A percentile compares a stretch with the other conserved stretches of the same genome.
phyloP scores from a whole-genome alignment of 768 basidiomycete species.

The Suillus subalutaceus region DNA sequence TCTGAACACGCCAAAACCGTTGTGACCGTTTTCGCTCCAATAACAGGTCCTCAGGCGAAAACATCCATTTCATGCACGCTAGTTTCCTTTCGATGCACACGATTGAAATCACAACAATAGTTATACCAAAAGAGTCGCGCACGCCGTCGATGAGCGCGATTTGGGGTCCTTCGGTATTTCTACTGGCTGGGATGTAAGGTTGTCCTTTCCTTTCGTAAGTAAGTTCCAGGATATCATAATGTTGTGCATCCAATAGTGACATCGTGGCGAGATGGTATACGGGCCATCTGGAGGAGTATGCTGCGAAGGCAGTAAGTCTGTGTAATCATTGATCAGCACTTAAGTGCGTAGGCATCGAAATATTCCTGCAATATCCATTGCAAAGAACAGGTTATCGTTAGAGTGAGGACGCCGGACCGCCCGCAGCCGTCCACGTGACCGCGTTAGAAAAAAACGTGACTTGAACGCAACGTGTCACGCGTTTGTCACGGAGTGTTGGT shows the following conservation, averaged over 20 bases:
- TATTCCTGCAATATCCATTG: no score
- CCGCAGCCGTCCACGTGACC: not conserved
- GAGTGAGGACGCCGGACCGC: no score
- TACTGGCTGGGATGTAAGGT: not conserved
- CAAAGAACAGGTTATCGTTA: no score
- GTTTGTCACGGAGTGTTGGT: constrained; percentile 2
- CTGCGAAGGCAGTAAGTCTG: not conserved
- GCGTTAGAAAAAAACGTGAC: not conserved
- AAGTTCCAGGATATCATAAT: not conserved
- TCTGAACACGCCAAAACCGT: not conserved
- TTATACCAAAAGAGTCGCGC: not conserved
- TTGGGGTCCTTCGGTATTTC: not conserved
- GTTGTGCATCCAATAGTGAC: not conserved
- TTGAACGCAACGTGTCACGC: not conserved
- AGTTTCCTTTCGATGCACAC: not conserved
- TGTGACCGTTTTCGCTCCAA: not conserved
- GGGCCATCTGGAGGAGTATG: not conserved
- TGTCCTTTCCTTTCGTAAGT: not conserved
- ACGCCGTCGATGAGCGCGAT: not conserved
- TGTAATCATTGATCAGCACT: not conserved
- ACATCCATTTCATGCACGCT: not conserved
- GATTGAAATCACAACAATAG: not conserved
- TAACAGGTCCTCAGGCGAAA: not conserved
- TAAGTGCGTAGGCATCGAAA: not conserved
- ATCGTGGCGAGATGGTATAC: not conserved